Base-by-base conservation (phyloP, 139 green algal species). In the Zygnema circumcarinatum region DNA sequence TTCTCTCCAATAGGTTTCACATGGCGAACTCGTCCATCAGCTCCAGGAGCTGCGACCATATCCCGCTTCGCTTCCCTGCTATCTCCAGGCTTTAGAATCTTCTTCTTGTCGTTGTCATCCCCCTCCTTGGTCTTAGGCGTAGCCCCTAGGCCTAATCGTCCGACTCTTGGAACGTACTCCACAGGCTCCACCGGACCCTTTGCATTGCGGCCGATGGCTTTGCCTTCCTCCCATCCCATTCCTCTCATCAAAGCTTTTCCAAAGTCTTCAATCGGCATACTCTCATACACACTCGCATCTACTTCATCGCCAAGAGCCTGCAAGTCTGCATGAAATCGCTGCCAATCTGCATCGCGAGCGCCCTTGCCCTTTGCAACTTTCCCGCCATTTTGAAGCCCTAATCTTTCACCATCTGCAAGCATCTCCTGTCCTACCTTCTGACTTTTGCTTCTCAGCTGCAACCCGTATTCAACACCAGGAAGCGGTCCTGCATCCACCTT, bases 191-290 rank as follows among this genome's bases (percentile, higher is more conserved):
- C 86, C 22, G 79, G 39, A 20, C 75, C 91, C 40, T 87, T 92
- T 33, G 74, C 42, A 74, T 92, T 92, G 11, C 85, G 35, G 29
- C 92, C 92, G 20, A 94, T 84, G 0, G 87, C 35, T 81, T 94
- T 94, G 25, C 88, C 88, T 62, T 91, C 69, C 85, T 88, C 31
- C 88, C 88, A 92, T 38, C 88, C 88, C 90, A 93, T 93, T 25
- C 90, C 92, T 35, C 88, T 86, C 31, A 94, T 53, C 86, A 94
- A 87, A 25, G 92, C 92, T 52, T 87, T 76, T 36, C 92, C 92
- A 76, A 94, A 94, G 42, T 91, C 79, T 62, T 94, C 92, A 25
- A 94, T 85, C 20, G 92, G 92, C 92, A 94, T 94, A 29, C 29
- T 39, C 41, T 94, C 91, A 67, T 94, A 94, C 1, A 54, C 83